Base-by-base conservation (phyloP, 352 stramenopile species). In the Blastocystis sp. region DNA sequence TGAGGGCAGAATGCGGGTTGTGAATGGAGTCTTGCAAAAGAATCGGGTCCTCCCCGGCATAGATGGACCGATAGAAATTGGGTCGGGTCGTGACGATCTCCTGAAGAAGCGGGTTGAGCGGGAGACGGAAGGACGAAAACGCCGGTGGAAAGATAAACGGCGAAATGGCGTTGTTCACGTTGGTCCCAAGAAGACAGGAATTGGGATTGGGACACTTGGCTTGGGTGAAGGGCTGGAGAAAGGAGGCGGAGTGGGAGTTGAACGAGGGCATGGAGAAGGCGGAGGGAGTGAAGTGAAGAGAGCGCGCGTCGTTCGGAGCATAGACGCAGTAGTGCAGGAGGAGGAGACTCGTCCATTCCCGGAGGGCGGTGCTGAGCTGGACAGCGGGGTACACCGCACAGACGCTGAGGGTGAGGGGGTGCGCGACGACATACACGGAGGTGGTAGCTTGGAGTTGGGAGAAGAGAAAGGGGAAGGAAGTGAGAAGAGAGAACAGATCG, bases 281-380 rank as follows among this genome's bases (percentile, higher is more conserved):
- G 48, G 0, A 56, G 48, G 48, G 48, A 7, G 48, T 17, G 14
- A 17, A 56, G 48, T 21, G 41, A 2, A 69, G n/a, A 3, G 74
- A 84, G 38, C 74, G 74, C 21, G 74, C 0, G 38, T 84, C 74
- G 10, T 43, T 19, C 9, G 45, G 52, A 53, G 59, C 23, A 41
- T 84, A 84, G 7, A 84, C 74, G 60, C 74, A 84, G 74, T 84
- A 84, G 74, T 84, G 74, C 10, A 84, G 74, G 23, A 84, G 56
- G 40, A 67, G 74, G 0, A 84, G 74, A 11, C 53, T 45, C 9
- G 48, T 53, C 74, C 74, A 84, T 28, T 84, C 74, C 4, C 74
- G 74, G 9, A 52, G 11, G 10, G 74, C 19, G 41, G 74, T 84
- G 53, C 74, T 84, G 19, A 84, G 74, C 74, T 84, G 74, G 10